Percentiles rank a stretch among this genome's conserved stretches.
Evolutionary conservation across 495 filamentous ascomycete genomes (phyloP).

Genomic region (Aspergillus sparsus): DNA sequence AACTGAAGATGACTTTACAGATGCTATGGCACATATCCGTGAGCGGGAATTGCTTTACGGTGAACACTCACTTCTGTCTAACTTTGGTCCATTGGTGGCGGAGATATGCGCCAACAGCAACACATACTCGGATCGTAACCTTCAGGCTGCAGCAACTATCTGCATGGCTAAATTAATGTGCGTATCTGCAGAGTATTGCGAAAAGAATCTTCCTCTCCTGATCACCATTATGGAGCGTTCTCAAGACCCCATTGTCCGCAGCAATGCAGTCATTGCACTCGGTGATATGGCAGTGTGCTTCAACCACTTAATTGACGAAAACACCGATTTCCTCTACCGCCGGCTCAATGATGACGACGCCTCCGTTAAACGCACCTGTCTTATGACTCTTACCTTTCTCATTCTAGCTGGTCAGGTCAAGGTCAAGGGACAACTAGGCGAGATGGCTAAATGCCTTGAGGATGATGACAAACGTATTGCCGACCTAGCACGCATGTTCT

Average conservation of each 20-base stretch:
- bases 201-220: conserved; percentile 86
- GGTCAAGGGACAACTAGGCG: conserved; percentile 98
- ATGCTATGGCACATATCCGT: conserved; percentile 91
- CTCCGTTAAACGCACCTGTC: conserved; percentile 93
- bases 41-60: conserved; percentile 93
- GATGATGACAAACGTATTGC: conserved; percentile 91
- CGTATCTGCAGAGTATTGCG: conserved; percentile 91
- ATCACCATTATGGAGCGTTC: conserved; percentile 98
- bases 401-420: conserved; percentile 98
- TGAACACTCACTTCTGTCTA: conserved; percentile 76
- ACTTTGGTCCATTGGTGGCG: conserved; percentile 85
- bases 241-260: conserved; percentile 82
- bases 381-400: conserved; percentile 98
- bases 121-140: conserved; percentile 77
- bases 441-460: conserved; percentile 99
- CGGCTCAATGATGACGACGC: conserved; percentile 84
- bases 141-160: conserved; percentile 92
- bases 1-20: conserved; percentile 97
- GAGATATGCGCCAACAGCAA: conserved; percentile 96
- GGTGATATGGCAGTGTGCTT: conserved; percentile 99
- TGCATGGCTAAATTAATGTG: conserved; percentile 99
- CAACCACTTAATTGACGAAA: conserved; percentile 98
- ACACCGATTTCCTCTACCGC: conserved; percentile 96
- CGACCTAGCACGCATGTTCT: conserved; percentile 96
- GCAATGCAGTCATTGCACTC: conserved; percentile 93